A percentile compares a stretch with the other conserved stretches of the same genome.
Conservation (phyloP, 2,329 filamentous ascomycete genomes). For the Fusarium liriodendri region DNA sequence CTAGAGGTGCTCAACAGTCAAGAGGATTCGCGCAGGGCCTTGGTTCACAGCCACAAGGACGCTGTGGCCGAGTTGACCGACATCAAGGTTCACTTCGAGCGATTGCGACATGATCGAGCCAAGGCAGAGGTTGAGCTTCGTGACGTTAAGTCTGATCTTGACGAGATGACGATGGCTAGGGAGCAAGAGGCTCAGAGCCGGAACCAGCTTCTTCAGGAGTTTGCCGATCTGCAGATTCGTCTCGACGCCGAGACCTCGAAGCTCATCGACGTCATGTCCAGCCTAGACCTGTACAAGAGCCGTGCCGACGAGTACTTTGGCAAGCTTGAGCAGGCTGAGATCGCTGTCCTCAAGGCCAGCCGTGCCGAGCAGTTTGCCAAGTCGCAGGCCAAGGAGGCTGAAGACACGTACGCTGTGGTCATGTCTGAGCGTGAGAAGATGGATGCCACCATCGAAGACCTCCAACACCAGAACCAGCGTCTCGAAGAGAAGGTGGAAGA, state of each 20-base stretch:
- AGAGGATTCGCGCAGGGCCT: slow-evolving; percentile 84
- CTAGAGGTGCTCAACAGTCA: slow-evolving; percentile 93
- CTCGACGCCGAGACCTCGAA: slow-evolving; percentile 90
- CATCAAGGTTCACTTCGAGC: slow-evolving; percentile 87
- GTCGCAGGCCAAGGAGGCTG: slow-evolving; percentile 87
- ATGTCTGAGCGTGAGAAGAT: slow-evolving; percentile 94
- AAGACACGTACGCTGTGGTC: slow-evolving; percentile 89
- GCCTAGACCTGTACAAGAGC: slow-evolving; percentile 88
- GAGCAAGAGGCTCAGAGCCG: slow-evolving; percentile 92
- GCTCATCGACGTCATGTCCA: slow-evolving; percentile 84
- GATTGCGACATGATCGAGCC: slow-evolving; percentile 83
- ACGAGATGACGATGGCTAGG: slow-evolving; percentile 80
- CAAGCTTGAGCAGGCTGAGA: slow-evolving; percentile 96
- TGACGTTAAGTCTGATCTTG: slow-evolving; percentile 83
- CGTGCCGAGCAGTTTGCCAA: slow-evolving; percentile 95
- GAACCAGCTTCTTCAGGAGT: slow-evolving; percentile 89
- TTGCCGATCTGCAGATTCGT: slow-evolving; percentile 91
- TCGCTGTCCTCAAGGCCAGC: slow-evolving; percentile 90
- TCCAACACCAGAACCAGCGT: slow-evolving; percentile 89
- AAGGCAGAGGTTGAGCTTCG: slow-evolving; percentile 87
- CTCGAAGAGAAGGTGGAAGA: slow-evolving; percentile 94
- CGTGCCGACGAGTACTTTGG: slow-evolving; percentile 96
- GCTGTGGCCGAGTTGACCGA: slow-evolving; percentile 87
- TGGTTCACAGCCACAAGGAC: slow-evolving; percentile 87
- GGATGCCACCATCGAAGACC: slow-evolving; percentile 86